A percentile compares a stretch with the other conserved stretches of the same genome.
Evolutionary conservation across 805 yeast species (phyloP).

Genomic region (Wickerhamiella azyma): DNA sequence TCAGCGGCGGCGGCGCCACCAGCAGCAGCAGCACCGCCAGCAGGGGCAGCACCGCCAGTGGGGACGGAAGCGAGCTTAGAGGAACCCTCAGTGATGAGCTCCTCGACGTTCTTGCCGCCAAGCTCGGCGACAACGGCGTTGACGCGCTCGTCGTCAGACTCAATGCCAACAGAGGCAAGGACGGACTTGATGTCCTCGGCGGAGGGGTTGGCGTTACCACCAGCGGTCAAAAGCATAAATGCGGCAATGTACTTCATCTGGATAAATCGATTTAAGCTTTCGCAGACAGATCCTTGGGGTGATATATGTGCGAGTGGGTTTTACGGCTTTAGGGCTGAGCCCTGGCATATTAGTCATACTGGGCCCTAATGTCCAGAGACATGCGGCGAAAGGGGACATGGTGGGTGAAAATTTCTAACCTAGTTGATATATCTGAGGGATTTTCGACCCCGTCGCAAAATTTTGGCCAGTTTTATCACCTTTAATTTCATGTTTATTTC

Average conservation of each 20-base stretch:
- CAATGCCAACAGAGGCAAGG: conserved; percentile 90
- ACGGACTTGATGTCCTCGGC: conserved; percentile 81
- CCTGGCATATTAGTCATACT: not conserved
- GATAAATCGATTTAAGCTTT: conserved; percentile 26
- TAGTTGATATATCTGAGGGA: not conserved
- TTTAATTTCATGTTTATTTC: too few relatives aligned
- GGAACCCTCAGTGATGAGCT: conserved; percentile 88
- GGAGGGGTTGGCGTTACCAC: conserved; percentile 90
- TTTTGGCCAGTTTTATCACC: too few relatives aligned
- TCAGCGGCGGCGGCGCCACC: conserved; percentile 60
- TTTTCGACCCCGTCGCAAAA: too few relatives aligned
- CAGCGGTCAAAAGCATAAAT: conserved; percentile 93
- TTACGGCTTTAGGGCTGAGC: conserved; percentile 1
- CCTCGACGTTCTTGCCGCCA: conserved; percentile 85
- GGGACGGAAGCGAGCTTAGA: conserved; percentile 95
- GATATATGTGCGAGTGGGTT: conserved; percentile 8
- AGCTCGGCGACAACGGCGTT: conserved; percentile 67
- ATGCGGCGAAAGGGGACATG: not conserved
- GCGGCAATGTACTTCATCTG: conserved; percentile 97
- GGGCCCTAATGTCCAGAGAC: not conserved
- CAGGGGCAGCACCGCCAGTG: conserved; percentile 92
- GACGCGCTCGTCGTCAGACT: conserved; percentile 82
- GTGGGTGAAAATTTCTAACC: not conserved
- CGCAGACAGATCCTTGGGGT: conserved; percentile 9
- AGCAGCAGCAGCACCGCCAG: conserved; percentile 57